phyloP scores from a whole-genome alignment of 306 rosid genomes.

The Begonia fuchsioides region DNA sequence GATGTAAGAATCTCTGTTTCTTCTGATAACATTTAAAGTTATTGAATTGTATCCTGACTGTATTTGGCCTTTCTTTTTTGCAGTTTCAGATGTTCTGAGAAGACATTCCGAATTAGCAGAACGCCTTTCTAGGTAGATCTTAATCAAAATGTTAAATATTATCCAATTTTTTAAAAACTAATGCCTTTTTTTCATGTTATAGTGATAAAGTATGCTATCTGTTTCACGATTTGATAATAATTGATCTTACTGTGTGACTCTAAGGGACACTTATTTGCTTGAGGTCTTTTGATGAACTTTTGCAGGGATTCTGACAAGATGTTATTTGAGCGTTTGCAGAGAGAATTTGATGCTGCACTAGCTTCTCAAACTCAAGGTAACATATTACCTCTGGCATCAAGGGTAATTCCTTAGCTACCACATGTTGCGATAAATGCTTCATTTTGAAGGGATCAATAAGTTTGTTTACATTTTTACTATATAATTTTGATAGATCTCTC shows the following conservation, averaged over 20 bases:
- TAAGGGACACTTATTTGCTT: no score
- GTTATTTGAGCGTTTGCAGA: conserved; percentile 61
- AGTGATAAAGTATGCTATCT: no score
- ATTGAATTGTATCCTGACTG: background rate
- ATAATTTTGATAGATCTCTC: no score
- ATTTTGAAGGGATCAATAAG: no score
- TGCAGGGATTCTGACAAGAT: conserved; percentile 83
- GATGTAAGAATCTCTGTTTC: conserved; percentile 29
- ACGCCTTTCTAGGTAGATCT: conserved; percentile 68
- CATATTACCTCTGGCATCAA: background rate
- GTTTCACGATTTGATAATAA: no score
- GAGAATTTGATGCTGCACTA: conserved; percentile 76
- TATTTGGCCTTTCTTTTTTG: background rate
- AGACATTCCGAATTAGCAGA: conserved; percentile 69
- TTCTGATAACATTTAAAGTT: background rate
- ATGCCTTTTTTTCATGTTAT: no score
- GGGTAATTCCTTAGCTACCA: no score
- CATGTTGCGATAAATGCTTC: no score
- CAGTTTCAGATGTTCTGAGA: conserved; percentile 68
- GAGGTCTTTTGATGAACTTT: background rate
- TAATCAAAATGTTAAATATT: no score
- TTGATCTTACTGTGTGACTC: no score
- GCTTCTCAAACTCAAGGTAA: conserved; percentile 81
- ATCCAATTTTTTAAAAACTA: no score
- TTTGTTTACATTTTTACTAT: no score